Percentiles rank a stretch among this genome's conserved stretches.
Evolutionary conservation across 2,329 filamentous ascomycete genomes (phyloP).

Genomic region (Xylaria sp.): DNA sequence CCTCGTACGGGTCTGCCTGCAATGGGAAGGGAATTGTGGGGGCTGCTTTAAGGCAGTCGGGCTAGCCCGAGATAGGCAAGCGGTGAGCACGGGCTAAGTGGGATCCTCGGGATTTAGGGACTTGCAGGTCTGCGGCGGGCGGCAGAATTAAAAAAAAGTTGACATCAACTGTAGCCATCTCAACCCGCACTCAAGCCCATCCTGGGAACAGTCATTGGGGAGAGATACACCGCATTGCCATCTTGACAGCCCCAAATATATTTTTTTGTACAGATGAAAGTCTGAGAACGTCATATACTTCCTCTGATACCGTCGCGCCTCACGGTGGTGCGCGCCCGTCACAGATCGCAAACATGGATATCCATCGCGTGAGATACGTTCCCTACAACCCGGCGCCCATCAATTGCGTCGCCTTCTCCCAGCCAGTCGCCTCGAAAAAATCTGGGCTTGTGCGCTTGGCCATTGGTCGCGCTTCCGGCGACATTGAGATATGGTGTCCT

Average conservation of each 20-base stretch:
- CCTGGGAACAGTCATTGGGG: not conserved
- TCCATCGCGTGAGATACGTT: constrained; percentile 95
- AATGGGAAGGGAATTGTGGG: not conserved
- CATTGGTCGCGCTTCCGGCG: constrained; percentile 86
- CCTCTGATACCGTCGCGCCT: constrained; percentile 1
- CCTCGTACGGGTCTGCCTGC: not conserved
- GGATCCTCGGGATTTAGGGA: constrained; percentile 6
- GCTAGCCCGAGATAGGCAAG: constrained; percentile 6
- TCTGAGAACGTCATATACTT: not conserved
- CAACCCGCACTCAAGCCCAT: not conserved
- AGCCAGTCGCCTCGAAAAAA: constrained; percentile 51
- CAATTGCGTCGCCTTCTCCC: constrained; percentile 91
- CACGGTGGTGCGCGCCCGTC: constrained; percentile 1
- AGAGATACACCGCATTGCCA: not conserved
- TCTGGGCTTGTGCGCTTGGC: constrained; percentile 68
- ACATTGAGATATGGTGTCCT: constrained; percentile 98
- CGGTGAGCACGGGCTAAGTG: constrained; percentile 6
- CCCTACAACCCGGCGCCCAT: constrained; percentile 87
- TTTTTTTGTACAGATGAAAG: not conserved
- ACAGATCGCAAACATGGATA: constrained; percentile 61
- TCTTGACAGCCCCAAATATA: not conserved
- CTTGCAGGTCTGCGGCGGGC: constrained; percentile 7
- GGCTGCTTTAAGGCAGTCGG: no score
- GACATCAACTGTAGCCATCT: not conserved
- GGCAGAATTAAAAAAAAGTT: constrained; percentile 24